Conservation (phyloP, 495 filamentous ascomycete species). For the Podospora australis region DNA sequence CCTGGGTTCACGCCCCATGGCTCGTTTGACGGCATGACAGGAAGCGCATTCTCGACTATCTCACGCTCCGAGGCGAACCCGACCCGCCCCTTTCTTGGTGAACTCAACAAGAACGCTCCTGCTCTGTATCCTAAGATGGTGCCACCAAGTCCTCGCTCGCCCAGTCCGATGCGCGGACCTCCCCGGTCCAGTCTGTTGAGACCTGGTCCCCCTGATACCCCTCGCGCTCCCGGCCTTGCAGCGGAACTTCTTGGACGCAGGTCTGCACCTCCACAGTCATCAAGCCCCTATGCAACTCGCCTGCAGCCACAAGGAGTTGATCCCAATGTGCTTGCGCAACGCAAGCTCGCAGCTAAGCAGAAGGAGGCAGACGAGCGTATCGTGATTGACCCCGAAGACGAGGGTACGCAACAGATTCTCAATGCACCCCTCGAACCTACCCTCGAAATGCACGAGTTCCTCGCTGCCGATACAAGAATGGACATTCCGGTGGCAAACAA, state of each 20-base stretch:
- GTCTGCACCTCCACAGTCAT: conserved; percentile 15
- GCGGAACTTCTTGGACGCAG: conserved; percentile 38
- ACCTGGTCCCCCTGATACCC: conserved; percentile 33
- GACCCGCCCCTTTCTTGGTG: conserved; percentile 55
- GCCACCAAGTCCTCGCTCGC: conserved; percentile 63
- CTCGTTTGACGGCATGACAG: conserved; percentile 50
- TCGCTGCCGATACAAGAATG: conserved; percentile 32
- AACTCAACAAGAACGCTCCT: conserved; percentile 46
- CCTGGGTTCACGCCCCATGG: conserved; percentile 57
- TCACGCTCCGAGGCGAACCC: conserved; percentile 41
- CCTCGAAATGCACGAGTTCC: conserved; percentile 50
- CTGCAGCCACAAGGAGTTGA: conserved; percentile 22
- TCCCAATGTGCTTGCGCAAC: conserved; percentile 33
- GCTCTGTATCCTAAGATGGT: conserved; percentile 54
- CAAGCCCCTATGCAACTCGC: conserved; percentile 4
- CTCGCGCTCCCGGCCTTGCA: conserved; percentile 48
- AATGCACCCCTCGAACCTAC: conserved; percentile 42
- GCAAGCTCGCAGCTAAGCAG: conserved; percentile 34
- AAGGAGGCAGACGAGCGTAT: conserved; percentile 44
- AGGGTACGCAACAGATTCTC: conserved; percentile 45
- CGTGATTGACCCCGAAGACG: conserved; percentile 51
- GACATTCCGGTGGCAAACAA: conserved; percentile 44
- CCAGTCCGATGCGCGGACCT: conserved; percentile 62
- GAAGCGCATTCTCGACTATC: conserved; percentile 37
- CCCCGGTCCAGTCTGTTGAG: conserved; percentile 41